Conservation (phyloP, 306 rosid species). For the Fragaria nilgerrensis region DNA sequence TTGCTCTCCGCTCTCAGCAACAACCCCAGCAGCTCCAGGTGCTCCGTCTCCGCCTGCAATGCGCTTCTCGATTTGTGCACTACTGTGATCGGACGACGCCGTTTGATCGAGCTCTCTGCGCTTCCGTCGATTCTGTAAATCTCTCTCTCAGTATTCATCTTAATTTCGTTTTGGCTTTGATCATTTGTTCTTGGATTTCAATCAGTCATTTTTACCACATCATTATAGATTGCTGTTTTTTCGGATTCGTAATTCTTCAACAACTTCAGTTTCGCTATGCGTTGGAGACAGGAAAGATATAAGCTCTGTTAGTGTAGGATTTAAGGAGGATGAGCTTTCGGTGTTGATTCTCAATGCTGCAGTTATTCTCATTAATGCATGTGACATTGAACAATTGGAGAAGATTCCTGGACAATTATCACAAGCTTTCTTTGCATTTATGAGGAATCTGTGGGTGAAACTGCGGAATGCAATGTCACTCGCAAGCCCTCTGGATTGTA, state of each 20-base stretch:
- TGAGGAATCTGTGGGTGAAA: slow-evolving; percentile 49
- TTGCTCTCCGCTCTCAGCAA: slow-evolving; percentile 39
- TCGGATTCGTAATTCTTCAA: slow-evolving; percentile 52
- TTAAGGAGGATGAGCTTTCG: slow-evolving; percentile 49
- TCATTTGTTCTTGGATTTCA: neutral
- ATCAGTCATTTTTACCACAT: slow-evolving; percentile 33
- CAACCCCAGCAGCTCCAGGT: slow-evolving; percentile 27
- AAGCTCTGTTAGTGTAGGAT: slow-evolving; percentile 41
- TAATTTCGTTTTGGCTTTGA: neutral
- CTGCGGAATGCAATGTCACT: slow-evolving; percentile 36
- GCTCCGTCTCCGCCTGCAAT: slow-evolving; percentile 57
- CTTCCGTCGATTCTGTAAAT: slow-evolving; percentile 62
- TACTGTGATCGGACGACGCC: slow-evolving; percentile 41
- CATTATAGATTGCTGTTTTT: slow-evolving; percentile 58
- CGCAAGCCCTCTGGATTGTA: slow-evolving; percentile 22
- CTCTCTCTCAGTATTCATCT: neutral
- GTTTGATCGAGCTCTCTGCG: slow-evolving; percentile 43
- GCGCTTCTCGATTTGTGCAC: slow-evolving; percentile 66
- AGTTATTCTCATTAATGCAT: slow-evolving; percentile 49
- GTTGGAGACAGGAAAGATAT: slow-evolving; percentile 30
- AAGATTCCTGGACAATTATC: slow-evolving; percentile 38
- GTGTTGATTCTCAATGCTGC: slow-evolving; percentile 48
- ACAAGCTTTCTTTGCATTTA: slow-evolving; percentile 29
- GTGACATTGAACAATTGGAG: slow-evolving; percentile 48
- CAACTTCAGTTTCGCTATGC: slow-evolving; percentile 40